Evolutionary conservation across 139 green algal genomes (phyloP).

Genomic region (Tetraselmis striata): DNA sequence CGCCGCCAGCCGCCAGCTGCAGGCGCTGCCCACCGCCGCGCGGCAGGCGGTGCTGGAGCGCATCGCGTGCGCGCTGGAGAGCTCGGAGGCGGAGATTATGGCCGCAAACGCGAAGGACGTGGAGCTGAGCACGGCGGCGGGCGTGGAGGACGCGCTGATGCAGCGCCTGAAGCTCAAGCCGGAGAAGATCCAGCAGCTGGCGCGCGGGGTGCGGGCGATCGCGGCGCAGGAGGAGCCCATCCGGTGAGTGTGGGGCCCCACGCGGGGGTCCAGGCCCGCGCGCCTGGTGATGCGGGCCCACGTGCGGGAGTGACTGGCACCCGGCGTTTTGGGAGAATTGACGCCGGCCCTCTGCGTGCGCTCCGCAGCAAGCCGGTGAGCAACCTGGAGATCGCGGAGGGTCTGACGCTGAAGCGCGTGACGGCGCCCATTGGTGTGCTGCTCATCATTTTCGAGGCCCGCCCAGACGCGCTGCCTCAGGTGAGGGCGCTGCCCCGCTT

Average conservation of each 20-base stretch:
- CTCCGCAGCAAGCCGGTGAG: slow-evolving; percentile 25
- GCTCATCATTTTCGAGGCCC: slow-evolving; percentile 98
- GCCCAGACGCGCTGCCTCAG: slow-evolving; percentile 91
- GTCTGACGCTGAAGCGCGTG: slow-evolving; percentile 87
- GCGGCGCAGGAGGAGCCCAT: slow-evolving; percentile 38
- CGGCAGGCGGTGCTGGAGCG: slow-evolving; percentile 58
- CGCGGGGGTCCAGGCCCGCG: too few relatives aligned
- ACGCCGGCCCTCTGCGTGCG: too few relatives aligned
- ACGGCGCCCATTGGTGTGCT: slow-evolving; percentile 92
- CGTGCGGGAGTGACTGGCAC: too few relatives aligned
- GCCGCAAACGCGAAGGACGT: slow-evolving; percentile 79
- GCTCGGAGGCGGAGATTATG: slow-evolving; percentile 69
- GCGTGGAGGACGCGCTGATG: slow-evolving; percentile 60
- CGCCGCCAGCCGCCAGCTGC: slow-evolving; percentile 66
- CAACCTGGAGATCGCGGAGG: slow-evolving; percentile 80
- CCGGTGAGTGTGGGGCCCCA: not conserved
- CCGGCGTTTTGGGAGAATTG: too few relatives aligned
- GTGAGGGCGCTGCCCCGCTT: slow-evolving; percentile 82
- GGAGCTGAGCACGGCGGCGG: slow-evolving; percentile 12
- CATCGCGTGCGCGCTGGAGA: slow-evolving; percentile 75
- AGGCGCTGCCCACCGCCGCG: slow-evolving; percentile 60
- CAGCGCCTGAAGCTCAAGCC: slow-evolving; percentile 91
- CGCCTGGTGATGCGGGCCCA: too few relatives aligned
- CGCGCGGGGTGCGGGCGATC: slow-evolving; percentile 81
- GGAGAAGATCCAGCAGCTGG: slow-evolving; percentile 82